Evolutionary conservation across 805 yeast species (phyloP).

Genomic region (Ogataea nitratoaversa): DNA sequence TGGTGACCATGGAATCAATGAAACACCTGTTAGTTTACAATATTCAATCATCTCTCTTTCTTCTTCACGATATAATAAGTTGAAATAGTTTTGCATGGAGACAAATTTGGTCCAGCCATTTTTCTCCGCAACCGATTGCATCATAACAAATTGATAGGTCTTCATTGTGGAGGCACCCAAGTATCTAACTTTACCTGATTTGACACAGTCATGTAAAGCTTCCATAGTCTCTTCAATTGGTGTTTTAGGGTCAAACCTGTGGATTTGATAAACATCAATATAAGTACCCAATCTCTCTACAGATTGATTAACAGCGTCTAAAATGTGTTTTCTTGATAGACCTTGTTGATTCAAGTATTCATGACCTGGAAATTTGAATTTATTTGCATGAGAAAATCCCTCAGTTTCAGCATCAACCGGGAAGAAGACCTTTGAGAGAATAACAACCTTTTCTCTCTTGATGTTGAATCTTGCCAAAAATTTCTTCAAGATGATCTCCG

Average conservation of each 20-base stretch:
- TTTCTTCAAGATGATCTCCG: slow-evolving; percentile 47
- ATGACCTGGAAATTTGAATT: slow-evolving; percentile 31
- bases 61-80: slow-evolving; percentile 53
- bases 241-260: slow-evolving; percentile 43
- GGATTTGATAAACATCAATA: slow-evolving; percentile 51
- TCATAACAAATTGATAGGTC: slow-evolving; percentile 46
- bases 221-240: slow-evolving; percentile 51
- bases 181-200: slow-evolving; percentile 43
- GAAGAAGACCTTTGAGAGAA: slow-evolving; percentile 41
- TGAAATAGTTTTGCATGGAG: slow-evolving; percentile 53
- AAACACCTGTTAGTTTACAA: slow-evolving; percentile 47
- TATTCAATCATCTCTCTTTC: slow-evolving; percentile 56
- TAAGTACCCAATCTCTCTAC: slow-evolving; percentile 47
- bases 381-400: slow-evolving; percentile 37
- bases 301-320: slow-evolving; percentile 37
- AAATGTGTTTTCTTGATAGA: slow-evolving; percentile 39
- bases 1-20: slow-evolving; percentile 58
- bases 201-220: slow-evolving; percentile 48
- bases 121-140: slow-evolving; percentile 53
- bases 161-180: slow-evolving; percentile 60
- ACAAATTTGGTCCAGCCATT: slow-evolving; percentile 53
- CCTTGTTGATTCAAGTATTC: slow-evolving; percentile 34
- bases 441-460: slow-evolving; percentile 51
- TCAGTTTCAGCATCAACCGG: slow-evolving; percentile 24
- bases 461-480: slow-evolving; percentile 47